These are phyloP conservation scores for Quercus rubra DNA, from an alignment of 306 rosid genomes.

Conservation along the genomic window DNA sequence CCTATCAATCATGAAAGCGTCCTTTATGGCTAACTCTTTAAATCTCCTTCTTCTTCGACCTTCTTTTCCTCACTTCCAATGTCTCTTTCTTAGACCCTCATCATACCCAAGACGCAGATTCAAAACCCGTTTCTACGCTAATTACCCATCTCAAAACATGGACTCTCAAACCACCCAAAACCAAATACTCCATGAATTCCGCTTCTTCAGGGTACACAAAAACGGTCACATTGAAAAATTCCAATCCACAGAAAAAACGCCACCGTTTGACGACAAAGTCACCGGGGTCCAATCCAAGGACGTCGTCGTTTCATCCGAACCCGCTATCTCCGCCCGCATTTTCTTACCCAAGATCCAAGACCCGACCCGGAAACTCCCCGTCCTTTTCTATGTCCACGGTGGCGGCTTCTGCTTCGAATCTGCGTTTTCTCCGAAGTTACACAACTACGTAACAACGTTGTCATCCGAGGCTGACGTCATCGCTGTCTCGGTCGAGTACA, in stretches of 20 bases:
- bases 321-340: slow-evolving; percentile 30
- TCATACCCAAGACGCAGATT: neutral
- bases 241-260: neutral
- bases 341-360: slow-evolving; percentile 22
- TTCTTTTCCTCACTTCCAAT: neutral
- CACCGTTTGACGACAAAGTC: slow-evolving; percentile 21
- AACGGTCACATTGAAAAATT: slow-evolving; percentile 20
- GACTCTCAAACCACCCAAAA: no score
- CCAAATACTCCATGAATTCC: slow-evolving; percentile 18
- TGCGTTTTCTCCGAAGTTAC: slow-evolving; percentile 20
- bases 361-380: slow-evolving; percentile 15
- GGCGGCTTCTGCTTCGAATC: slow-evolving; percentile 35
- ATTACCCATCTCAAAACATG: neutral
- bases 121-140: neutral
- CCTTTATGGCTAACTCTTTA: neutral
- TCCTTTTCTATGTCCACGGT: slow-evolving; percentile 36
- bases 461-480: slow-evolving; percentile 8
- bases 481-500: slow-evolving; percentile 25
- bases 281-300: slow-evolving; percentile 30
- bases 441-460: slow-evolving; percentile 20
- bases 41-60: neutral
- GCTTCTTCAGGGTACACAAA: slow-evolving; percentile 27
- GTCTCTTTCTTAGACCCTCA: neutral
- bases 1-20: neutral
- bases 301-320: slow-evolving; percentile 23